Evolutionary conservation across 441 rosid species (phyloP).

Genomic region (Heliophila coronopifolia): DNA sequence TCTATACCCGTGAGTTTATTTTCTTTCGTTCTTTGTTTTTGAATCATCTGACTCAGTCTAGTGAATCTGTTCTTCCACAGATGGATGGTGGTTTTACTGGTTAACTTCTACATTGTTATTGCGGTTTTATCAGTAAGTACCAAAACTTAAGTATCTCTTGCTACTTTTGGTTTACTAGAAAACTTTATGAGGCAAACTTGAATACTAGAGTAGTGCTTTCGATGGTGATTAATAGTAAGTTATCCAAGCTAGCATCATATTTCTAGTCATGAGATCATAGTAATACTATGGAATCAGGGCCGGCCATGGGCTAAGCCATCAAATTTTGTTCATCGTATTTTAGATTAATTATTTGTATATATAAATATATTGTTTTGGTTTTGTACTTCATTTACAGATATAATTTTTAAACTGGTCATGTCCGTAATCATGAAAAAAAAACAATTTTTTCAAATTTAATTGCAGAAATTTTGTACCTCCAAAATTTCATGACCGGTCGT

Average conservation of each 20-base stretch:
- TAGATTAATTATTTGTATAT: no score
- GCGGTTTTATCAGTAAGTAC: slow-evolving; percentile 58
- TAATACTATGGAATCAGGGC: background rate
- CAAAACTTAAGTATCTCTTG: background rate
- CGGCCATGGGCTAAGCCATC: no score
- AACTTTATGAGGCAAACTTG: background rate
- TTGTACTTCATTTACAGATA: no score
- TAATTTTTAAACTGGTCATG: no score
- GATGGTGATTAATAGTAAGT: background rate
- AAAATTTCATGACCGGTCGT: no score
- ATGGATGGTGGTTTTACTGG: slow-evolving; percentile 67
- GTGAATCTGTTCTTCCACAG: slow-evolving; percentile 29
- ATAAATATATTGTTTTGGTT: no score
- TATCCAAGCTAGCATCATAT: background rate
- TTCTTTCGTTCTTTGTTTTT: background rate
- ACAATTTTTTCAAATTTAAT: no score
- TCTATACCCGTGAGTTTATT: slow-evolving; percentile 57
- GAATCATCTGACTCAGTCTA: background rate
- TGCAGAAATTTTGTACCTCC: no score
- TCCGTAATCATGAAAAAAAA: no score
- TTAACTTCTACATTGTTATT: slow-evolving; percentile 68
- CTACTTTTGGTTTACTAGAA: slow-evolving; percentile 2
- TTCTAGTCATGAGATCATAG: background rate
- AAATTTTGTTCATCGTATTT: no score
- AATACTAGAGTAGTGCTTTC: background rate